Conservation (phyloP, 805 yeast genomes). For the Huiozyma naganishii region DNA sequence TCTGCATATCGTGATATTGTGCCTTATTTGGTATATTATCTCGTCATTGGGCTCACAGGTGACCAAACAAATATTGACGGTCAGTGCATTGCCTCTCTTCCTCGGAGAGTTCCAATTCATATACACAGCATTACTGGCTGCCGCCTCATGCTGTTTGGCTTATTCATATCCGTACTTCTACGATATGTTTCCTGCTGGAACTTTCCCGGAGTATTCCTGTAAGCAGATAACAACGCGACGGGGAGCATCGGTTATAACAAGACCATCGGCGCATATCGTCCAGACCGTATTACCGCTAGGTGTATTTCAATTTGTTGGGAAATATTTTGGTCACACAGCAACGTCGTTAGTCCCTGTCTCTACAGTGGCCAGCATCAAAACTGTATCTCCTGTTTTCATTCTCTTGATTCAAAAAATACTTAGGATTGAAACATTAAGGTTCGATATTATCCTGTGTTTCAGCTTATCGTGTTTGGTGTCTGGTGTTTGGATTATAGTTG, state of each 20-base stretch:
- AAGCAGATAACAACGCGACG: conserved; percentile 2
- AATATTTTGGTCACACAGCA: conserved; percentile 51
- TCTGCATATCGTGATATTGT: conserved; percentile 30
- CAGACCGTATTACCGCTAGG: conserved; percentile 53
- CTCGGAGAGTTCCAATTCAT: conserved; percentile 55
- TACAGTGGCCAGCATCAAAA: conserved; percentile 60
- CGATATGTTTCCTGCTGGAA: conserved; percentile 40
- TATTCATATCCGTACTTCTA: conserved; percentile 25
- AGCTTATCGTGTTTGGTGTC: conserved; percentile 18
- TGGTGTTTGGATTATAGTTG: conserved; percentile 26
- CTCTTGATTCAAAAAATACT: conserved; percentile 43
- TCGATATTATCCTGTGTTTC: conserved; percentile 8
- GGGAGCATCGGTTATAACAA: conserved; percentile 9
- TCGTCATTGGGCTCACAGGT: conserved; percentile 57
- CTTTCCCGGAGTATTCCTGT: conserved; percentile 36
- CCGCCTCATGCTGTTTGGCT: conserved; percentile 29
- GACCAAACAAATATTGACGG: conserved; percentile 43
- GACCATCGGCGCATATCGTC: conserved; percentile 32
- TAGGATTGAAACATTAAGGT: conserved; percentile 11
- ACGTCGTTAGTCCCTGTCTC: conserved; percentile 57
- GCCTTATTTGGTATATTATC: conserved; percentile 50
- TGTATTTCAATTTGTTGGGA: conserved; percentile 54
- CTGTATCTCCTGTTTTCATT: conserved; percentile 52
- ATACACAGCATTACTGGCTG: conserved; percentile 37
- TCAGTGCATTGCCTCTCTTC: conserved; percentile 51